These are phyloP conservation scores for Angophora floribunda DNA, from an alignment of 345 rosid genomes.

Conservation along the genomic window DNA sequence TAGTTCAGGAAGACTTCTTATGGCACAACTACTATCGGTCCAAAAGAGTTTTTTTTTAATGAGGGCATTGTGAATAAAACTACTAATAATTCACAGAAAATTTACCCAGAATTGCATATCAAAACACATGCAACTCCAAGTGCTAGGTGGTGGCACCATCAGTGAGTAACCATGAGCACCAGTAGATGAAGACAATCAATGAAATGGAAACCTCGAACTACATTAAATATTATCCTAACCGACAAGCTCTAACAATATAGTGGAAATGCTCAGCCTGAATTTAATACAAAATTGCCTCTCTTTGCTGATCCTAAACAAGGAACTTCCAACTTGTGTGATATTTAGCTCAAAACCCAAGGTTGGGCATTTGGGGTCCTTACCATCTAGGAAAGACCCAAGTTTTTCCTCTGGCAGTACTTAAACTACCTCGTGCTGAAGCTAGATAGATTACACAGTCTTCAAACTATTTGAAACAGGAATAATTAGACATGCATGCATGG, in stretches of 20 bases:
- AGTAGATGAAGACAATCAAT: not conserved
- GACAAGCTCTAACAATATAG: not conserved
- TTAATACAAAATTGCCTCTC: not conserved
- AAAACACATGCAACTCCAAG: not conserved
- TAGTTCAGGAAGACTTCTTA: not conserved
- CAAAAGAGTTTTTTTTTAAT: not conserved
- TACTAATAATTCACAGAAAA: not conserved
- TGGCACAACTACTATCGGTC: not conserved
- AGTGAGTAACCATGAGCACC: not conserved
- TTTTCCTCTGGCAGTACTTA: not conserved
- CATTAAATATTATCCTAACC: not conserved
- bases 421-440: not conserved
- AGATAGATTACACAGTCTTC: not conserved
- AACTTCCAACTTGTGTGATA: not conserved
- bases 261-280: not conserved
- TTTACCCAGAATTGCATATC: not conserved
- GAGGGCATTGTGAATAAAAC: not conserved
- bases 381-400: not conserved
- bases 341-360: not conserved
- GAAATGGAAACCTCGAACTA: not conserved
- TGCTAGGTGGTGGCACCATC: not conserved
- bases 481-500: not conserved
- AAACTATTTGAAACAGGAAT: not conserved
- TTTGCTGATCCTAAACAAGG: not conserved
- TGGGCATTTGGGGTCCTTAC: not conserved